These are phyloP conservation scores for Cladophialophora psammophila DNA, from an alignment of 2,329 filamentous ascomycete genomes.

Conservation along the genomic window DNA sequence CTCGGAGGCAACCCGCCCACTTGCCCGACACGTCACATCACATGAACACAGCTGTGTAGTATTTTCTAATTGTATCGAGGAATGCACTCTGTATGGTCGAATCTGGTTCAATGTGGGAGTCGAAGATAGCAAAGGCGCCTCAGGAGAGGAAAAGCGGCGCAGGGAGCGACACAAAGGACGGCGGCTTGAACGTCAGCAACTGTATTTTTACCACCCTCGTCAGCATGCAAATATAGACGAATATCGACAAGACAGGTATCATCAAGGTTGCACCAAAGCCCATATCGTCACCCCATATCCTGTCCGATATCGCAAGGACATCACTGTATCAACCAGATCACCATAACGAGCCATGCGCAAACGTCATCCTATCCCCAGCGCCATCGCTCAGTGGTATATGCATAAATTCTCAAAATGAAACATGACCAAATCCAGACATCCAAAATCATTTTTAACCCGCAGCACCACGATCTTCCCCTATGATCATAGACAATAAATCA, in stretches of 20 bases:
- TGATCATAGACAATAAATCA: slow-evolving; percentile 4
- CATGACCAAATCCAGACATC: slow-evolving; percentile 1
- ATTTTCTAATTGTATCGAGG: too few species aligned
- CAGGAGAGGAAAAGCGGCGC: not conserved
- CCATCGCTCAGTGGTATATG: slow-evolving; percentile 37
- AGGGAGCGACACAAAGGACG: not conserved
- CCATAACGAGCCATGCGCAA: not conserved
- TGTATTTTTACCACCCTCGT: not conserved
- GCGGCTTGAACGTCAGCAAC: not conserved
- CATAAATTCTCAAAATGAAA: slow-evolving; percentile 4
- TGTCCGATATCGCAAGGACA: not conserved
- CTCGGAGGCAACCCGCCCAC: too few species aligned
- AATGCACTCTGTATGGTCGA: too few species aligned
- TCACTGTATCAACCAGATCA: not conserved
- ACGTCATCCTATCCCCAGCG: slow-evolving; percentile 22
- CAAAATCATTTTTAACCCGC: slow-evolving; percentile 2
- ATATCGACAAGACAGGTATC: not conserved
- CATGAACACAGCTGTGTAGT: too few species aligned
- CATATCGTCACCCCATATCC: not conserved
- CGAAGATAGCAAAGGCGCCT: not conserved
- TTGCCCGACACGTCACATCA: too few species aligned
- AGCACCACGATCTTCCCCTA: not conserved
- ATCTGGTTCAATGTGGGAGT: not conserved
- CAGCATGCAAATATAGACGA: not conserved
- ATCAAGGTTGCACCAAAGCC: not conserved